Conservation (phyloP, 2,329 filamentous ascomycete species). For the Rhytidhysteron rufulum region DNA sequence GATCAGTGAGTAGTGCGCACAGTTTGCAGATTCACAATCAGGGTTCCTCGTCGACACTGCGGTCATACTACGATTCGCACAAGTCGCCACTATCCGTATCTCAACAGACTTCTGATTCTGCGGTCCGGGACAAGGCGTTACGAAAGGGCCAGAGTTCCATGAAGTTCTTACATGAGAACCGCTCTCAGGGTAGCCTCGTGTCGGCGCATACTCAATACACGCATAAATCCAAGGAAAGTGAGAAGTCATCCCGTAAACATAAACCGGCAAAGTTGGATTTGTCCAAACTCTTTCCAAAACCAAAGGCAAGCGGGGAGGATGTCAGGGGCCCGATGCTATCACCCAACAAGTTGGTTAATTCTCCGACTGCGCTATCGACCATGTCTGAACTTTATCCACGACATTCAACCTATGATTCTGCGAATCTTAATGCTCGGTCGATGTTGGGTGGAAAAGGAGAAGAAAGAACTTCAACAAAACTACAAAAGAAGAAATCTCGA, state of each 20-base stretch:
- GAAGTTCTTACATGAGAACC: constrained; percentile 13
- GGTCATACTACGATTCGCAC: constrained; percentile 41
- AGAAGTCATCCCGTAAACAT: constrained; percentile 26
- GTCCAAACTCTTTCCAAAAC: constrained; percentile 40
- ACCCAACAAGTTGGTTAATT: constrained; percentile 37
- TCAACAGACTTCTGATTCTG: constrained; percentile 44
- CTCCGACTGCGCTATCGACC: constrained; percentile 37
- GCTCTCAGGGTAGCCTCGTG: constrained; percentile 1
- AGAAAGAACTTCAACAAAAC: constrained; percentile 8
- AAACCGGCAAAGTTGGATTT: constrained; percentile 39
- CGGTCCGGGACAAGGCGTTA: constrained; percentile 41
- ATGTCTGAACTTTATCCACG: constrained; percentile 34
- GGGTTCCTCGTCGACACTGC: constrained; percentile 37
- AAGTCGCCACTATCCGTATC: constrained; percentile 39
- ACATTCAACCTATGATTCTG: constrained; percentile 3
- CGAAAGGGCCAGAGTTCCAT: constrained; percentile 33
- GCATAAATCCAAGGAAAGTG: constrained; percentile 17
- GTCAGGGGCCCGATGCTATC: constrained; percentile 27
- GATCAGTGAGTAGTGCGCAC: constrained; percentile 25
- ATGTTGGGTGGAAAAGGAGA: constrained; percentile 21
- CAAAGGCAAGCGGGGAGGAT: constrained; percentile 19
- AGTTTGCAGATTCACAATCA: constrained; percentile 26
- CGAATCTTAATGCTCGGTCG: constrained; percentile 14
- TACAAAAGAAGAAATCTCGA: constrained; percentile 8
- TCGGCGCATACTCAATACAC: constrained; percentile 5